A percentile compares a stretch with the other conserved stretches of the same genome.
phyloP scores from a whole-genome alignment of 73 alveolate species.

The Stentor coeruleus region DNA sequence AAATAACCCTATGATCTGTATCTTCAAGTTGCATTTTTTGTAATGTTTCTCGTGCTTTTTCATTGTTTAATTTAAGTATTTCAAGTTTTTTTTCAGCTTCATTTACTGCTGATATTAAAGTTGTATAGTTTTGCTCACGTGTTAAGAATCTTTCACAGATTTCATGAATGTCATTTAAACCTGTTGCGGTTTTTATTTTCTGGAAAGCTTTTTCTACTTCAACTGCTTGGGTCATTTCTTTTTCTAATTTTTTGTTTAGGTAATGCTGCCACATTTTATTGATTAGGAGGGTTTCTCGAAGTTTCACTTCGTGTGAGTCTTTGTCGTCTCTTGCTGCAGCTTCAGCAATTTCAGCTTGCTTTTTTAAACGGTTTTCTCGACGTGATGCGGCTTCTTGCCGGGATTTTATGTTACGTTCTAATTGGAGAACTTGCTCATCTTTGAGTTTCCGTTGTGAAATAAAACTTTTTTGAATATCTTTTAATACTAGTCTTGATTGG shows the following conservation, averaged over 20 bases:
- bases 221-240: constrained; percentile 72
- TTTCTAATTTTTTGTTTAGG: constrained; percentile 78
- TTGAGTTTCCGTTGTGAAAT: constrained; percentile 38
- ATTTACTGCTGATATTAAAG: constrained; percentile 63
- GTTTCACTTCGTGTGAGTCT: constrained; percentile 58
- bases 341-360: constrained; percentile 51
- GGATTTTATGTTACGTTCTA: constrained; percentile 35
- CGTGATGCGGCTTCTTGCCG: constrained; percentile 38
- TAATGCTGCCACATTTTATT: constrained; percentile 68
- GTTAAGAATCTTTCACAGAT: constrained; percentile 74
- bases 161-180: constrained; percentile 79
- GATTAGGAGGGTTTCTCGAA: constrained; percentile 66
- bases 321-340: constrained; percentile 50
- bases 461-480: constrained; percentile 54
- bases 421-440: constrained; percentile 29
- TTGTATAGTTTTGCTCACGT: constrained; percentile 76
- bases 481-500: constrained; percentile 57
- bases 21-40: constrained; percentile 1
- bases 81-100: constrained; percentile 79
- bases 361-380: constrained; percentile 41
- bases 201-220: constrained; percentile 77
- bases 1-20: background rate
- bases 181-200: constrained; percentile 74
- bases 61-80: constrained; percentile 64
- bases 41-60: constrained; percentile 32